Evolutionary conservation across 1,284 basidiomycete species (phyloP), one percentile per base, ranked within the genome.

Genomic region (Agaricales sp.): DNA sequence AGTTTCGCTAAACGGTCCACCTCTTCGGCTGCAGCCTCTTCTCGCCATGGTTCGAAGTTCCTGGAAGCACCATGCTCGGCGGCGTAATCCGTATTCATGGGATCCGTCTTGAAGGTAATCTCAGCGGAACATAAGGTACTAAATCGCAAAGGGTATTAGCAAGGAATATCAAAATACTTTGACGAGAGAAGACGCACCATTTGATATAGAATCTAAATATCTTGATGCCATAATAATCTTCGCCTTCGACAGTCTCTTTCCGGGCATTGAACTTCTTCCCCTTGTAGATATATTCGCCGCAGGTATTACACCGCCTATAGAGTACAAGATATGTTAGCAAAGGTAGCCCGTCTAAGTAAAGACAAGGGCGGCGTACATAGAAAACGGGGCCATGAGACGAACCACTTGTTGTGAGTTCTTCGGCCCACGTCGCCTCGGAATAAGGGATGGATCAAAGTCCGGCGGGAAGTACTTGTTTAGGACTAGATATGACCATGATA

Each of bases 251-350:
- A 0, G 93, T 96, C 72, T 99, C 96, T 64, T 99, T 99, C 47
- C 95, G 78, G 1, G 96, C 96, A 59, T 99, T 99, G 74, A 99
- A 99, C 68, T 99, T 99, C 71, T 98, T 98, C 43, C 95, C 96
- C 64, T 97, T 86, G 73, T 93, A 94, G 53, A 98, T 89, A 64
- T 97, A 99, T 67, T 99, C 96, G 50, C 94, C 95, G 60, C 95
- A 99, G 11, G 89, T 88, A 61, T 88, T 92, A 62, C 91, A 94
- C 59, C 90, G 81, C 86, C 85, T 87, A 46, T 18, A 49, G 20
- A 37, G 43, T 14, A 18, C n/a, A 49, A 47, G 56, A 4, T 53
- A 51, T 62, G 24, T 55, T 37, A 25, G 18, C 20, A 38, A 53
- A 23, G 52, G n/a, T 14, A 37, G 12, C n/a, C n/a, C n/a, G n/a